A percentile compares a stretch with the other conserved stretches of the same genome.
These are phyloP conservation scores for Cinnamomum chago DNA, from an alignment of 164 flowering plant genomes.

Conservation along the genomic window DNA sequence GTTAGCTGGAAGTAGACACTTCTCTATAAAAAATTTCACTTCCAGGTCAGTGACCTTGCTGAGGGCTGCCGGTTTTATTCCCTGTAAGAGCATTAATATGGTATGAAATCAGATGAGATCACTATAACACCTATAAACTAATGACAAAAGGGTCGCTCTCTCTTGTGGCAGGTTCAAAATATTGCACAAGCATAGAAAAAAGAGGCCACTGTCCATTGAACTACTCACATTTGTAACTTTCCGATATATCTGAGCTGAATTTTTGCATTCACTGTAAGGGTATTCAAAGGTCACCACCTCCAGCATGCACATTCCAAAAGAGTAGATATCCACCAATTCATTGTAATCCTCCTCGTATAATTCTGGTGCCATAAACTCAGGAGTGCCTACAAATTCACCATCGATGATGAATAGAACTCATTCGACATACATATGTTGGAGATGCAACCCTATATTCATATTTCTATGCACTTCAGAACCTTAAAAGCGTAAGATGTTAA, in stretches of 20 bases:
- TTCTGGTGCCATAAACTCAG: constrained; percentile 80
- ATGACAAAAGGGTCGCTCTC: neutral
- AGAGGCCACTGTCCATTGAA: neutral
- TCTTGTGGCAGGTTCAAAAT: neutral
- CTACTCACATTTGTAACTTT: constrained; percentile 58
- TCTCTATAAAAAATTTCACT: constrained; percentile 51
- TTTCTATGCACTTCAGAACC: neutral
- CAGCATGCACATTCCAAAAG: constrained; percentile 75
- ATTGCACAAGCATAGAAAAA: neutral
- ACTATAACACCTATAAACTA: neutral
- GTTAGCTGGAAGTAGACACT: constrained; percentile 52
- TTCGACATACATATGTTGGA: neutral
- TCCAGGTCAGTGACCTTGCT: constrained; percentile 42
- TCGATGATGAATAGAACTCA: neutral
- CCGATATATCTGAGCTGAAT: constrained; percentile 62
- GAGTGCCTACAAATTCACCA: constrained; percentile 40
- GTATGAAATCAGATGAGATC: neutral
- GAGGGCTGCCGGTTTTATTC: constrained; percentile 63
- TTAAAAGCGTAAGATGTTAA: neutral
- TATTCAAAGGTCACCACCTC: constrained; percentile 71
- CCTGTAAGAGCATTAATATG: constrained; percentile 31
- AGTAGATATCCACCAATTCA: constrained; percentile 63
- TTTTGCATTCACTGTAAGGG: constrained; percentile 62
- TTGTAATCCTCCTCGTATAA: constrained; percentile 62
- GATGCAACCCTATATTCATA: neutral